Evolutionary conservation across 1,139 yeast genomes (phyloP).

Genomic region (Geotrichum siamense): DNA sequence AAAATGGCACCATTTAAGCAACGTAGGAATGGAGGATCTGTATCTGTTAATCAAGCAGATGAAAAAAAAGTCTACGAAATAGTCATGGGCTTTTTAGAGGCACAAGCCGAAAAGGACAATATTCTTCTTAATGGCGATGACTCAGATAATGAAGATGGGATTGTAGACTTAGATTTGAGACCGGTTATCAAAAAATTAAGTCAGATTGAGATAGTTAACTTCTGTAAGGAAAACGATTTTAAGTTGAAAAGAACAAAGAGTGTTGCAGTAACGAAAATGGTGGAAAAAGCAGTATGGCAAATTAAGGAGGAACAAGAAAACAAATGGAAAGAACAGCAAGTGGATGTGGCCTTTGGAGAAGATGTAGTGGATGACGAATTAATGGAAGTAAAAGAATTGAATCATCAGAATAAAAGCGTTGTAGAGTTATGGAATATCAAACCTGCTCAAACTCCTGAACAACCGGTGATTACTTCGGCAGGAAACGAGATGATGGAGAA

Average conservation of each 20-base stretch:
- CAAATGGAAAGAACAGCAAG: constrained; percentile 29
- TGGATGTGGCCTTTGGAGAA: constrained; percentile 41
- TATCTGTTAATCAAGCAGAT: constrained; percentile 3
- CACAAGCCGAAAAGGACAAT: constrained; percentile 18
- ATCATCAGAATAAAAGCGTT: constrained; percentile 68
- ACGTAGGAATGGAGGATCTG: constrained; percentile 11
- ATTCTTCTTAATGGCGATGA: constrained; percentile 1
- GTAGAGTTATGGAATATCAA: constrained; percentile 57
- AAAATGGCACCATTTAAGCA: constrained; percentile 14
- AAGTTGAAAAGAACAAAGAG: constrained; percentile 39
- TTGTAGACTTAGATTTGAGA: constrained; percentile 18
- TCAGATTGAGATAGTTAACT: constrained; percentile 22
- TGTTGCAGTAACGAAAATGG: constrained; percentile 48
- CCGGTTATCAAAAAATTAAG: constrained; percentile 18
- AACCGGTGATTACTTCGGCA: constrained; percentile 17
- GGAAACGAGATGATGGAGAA: constrained; percentile 20
- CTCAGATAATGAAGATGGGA: constrained; percentile 14
- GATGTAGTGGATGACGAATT: constrained; percentile 42
- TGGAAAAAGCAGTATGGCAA: constrained; percentile 46
- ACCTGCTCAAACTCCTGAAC: constrained; percentile 18
- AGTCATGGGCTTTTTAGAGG: constrained; percentile 22
- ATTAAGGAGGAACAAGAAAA: constrained; percentile 41
- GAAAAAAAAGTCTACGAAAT: constrained; percentile 23
- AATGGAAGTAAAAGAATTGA: constrained; percentile 47
- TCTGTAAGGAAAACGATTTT: constrained; percentile 24